Evolutionary conservation across 2,329 filamentous ascomycete species (phyloP).

Genomic region (Nannizzia gypsea): DNA sequence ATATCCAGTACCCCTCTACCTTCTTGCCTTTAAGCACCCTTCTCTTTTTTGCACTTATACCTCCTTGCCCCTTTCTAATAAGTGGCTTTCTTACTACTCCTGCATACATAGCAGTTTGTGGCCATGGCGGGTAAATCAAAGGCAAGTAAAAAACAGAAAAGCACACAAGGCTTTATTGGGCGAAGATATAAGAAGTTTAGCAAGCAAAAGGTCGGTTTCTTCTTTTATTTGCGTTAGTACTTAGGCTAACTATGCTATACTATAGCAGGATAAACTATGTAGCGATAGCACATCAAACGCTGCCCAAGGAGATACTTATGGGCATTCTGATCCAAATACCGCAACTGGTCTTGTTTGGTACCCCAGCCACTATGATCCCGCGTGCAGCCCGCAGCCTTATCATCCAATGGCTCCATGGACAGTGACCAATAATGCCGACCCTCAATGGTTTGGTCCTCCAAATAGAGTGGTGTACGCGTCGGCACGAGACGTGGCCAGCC

Average conservation of each 20-base stretch:
- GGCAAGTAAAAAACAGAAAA: not conserved
- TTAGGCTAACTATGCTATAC: not conserved
- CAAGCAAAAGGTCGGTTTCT: not conserved
- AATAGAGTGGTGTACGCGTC: not conserved
- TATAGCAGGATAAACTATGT: not conserved
- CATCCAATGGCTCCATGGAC: not conserved
- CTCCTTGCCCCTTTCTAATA: no score
- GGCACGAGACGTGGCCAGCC: not conserved
- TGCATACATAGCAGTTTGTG: no score
- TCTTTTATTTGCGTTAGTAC: not conserved
- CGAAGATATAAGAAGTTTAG: not conserved
- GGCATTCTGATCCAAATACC: not conserved
- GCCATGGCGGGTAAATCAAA: not conserved
- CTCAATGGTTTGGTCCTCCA: not conserved
- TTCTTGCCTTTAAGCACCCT: no score
- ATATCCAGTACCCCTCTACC: no score
- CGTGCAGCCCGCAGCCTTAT: not conserved
- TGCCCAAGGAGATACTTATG: not conserved
- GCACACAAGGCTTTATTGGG: not conserved
- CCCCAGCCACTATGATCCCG: not conserved
- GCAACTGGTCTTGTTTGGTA: not conserved
- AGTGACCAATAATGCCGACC: not conserved
- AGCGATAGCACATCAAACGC: not conserved
- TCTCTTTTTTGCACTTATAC: no score
- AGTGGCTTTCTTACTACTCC: no score